A percentile compares a stretch with the other conserved stretches of the same genome.
Evolutionary conservation across 805 yeast species (phyloP).

Genomic region (Brettanomyces nanus): DNA sequence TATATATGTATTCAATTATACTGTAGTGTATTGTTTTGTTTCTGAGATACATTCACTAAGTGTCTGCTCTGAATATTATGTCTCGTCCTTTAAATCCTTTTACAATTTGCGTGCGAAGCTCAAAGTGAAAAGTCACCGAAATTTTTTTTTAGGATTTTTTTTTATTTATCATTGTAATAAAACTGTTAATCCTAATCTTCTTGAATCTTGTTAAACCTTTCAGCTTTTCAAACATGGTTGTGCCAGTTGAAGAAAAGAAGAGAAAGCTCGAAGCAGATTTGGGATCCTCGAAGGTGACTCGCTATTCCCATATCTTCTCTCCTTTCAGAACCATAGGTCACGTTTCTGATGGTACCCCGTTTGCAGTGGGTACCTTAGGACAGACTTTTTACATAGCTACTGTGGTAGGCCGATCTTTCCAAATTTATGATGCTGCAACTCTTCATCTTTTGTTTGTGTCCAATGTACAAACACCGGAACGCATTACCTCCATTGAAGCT

Average conservation of each 20-base stretch:
- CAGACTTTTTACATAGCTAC: conserved; percentile 82
- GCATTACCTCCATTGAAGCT: conserved; percentile 65
- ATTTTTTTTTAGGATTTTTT: too few relatives aligned
- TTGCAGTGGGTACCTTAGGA: conserved; percentile 84
- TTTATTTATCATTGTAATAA: too few relatives aligned
- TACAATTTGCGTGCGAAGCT: too few relatives aligned
- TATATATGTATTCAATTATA: too few relatives aligned
- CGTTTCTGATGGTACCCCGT: conserved; percentile 80
- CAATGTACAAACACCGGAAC: conserved; percentile 60
- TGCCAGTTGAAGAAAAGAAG: conserved; percentile 2
- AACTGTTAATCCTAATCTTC: too few relatives aligned
- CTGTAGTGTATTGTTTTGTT: too few relatives aligned
- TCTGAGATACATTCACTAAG: too few relatives aligned
- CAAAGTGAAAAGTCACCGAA: too few relatives aligned
- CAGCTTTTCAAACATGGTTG: too few relatives aligned
- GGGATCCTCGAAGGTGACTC: conserved; percentile 2
- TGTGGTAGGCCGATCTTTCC: conserved; percentile 82
- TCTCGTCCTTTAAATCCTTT: too few relatives aligned
- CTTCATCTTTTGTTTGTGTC: conserved; percentile 82
- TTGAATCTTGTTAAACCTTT: too few relatives aligned
- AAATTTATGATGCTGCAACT: conserved; percentile 86
- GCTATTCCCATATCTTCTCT: conserved; percentile 57
- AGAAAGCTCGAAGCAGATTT: background rate
- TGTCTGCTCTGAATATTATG: too few relatives aligned
- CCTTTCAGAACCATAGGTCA: conserved; percentile 86